These are phyloP conservation scores for Zygosaccharomyces sapae DNA, from an alignment of 1,139 yeast species.

Conservation along the genomic window DNA sequence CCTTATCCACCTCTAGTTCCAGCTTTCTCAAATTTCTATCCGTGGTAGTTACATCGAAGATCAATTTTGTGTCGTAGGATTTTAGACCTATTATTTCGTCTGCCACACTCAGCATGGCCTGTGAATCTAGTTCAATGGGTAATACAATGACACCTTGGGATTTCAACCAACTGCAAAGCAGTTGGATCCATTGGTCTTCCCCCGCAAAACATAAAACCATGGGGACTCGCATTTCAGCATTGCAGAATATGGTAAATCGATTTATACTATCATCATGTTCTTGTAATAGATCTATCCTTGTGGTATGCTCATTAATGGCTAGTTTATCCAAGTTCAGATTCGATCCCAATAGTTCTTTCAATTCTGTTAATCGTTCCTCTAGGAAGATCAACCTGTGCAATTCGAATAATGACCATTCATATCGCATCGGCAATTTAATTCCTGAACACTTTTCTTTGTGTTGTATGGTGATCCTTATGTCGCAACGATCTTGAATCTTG, in stretches of 20 bases:
- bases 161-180: conserved; percentile 29
- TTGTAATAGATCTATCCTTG: conserved; percentile 6
- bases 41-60: conserved; percentile 16
- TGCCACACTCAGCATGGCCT: conserved; percentile 24
- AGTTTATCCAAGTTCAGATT: conserved; percentile 9
- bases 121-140: conserved; percentile 24
- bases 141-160: conserved; percentile 27
- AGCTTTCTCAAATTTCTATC: conserved; percentile 16
- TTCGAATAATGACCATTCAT: conserved; percentile 22
- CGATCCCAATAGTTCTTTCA: conserved; percentile 15
- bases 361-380: conserved; percentile 2
- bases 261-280: conserved; percentile 6
- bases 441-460: neutral
- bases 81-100: conserved; percentile 21
- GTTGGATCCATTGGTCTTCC: conserved; percentile 16
- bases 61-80: conserved; percentile 18
- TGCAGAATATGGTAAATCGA: conserved; percentile 4
- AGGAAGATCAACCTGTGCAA: conserved; percentile 14
- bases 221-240: conserved; percentile 7
- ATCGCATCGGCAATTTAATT: conserved; percentile 14
- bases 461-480: no score
- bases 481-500: no score
- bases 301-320: conserved; percentile 9
- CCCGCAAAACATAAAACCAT: conserved; percentile 20
- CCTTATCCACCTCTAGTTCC: conserved; percentile 19